These are phyloP conservation scores for Citrus medica DNA, from an alignment of 345 rosid species.

Conservation along the genomic window DNA sequence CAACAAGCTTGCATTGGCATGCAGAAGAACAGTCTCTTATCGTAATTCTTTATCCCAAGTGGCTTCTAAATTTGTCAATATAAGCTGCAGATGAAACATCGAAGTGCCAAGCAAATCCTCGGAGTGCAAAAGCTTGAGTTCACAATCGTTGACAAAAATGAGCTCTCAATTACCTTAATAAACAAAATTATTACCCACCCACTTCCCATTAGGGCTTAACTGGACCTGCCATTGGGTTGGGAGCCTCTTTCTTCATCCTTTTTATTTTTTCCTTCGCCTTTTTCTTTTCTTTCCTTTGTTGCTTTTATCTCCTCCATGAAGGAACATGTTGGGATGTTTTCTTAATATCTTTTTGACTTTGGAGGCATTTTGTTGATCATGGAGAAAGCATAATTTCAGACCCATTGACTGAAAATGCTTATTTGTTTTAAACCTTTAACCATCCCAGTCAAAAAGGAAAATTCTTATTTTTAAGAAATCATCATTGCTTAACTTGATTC, in stretches of 20 bases:
- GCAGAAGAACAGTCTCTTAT: not conserved
- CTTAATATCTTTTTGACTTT: constrained; percentile 44
- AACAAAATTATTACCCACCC: constrained; percentile 5
- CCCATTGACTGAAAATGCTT: constrained; percentile 18
- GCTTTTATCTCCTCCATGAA: constrained; percentile 21
- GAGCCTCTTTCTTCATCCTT: constrained; percentile 30
- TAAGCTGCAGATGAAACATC: not conserved
- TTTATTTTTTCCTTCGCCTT: not conserved
- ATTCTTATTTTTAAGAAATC: not conserved
- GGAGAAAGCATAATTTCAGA: constrained; percentile 22
- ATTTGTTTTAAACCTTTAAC: constrained; percentile 10
- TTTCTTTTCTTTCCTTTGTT: constrained; percentile 4
- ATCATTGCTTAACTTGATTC: constrained; percentile 22
- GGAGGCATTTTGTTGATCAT: constrained; percentile 40
- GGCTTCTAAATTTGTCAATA: not conserved
- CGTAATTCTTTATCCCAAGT: not conserved
- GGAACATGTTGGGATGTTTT: constrained; percentile 36
- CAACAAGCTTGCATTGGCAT: not conserved
- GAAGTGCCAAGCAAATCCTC: constrained; percentile 3
- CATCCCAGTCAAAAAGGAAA: not conserved
- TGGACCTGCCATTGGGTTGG: constrained; percentile 27
- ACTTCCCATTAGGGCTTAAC: not conserved
- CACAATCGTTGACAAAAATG: constrained; percentile 28
- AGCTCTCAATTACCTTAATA: not conserved
- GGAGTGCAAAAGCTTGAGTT: constrained; percentile 9